Evolutionary conservation across 768 basidiomycete genomes (phyloP).

Genomic region (Suillus brevipes): DNA sequence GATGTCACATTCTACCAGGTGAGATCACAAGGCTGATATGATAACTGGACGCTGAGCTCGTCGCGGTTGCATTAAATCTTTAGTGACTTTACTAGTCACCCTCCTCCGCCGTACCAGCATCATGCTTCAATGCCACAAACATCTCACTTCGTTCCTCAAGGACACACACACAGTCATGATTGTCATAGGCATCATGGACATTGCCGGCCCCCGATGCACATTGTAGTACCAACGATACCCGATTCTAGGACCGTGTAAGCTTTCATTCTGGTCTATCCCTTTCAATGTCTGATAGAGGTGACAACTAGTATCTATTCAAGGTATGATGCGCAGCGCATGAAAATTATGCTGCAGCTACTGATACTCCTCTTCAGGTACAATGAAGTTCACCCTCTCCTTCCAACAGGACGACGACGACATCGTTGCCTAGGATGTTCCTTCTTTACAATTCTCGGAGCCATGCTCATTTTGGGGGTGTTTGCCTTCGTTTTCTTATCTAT

Average conservation of each 20-base stretch:
- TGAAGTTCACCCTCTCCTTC: neutral
- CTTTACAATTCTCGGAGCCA: neutral
- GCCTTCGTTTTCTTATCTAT: neutral
- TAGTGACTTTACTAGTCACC: neutral
- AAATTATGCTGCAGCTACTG: neutral
- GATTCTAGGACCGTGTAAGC: neutral
- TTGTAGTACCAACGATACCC: neutral
- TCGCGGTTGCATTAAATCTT: neutral
- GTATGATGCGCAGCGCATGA: neutral
- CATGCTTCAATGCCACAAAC: neutral
- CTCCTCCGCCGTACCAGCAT: constrained; percentile 2
- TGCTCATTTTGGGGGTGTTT: neutral
- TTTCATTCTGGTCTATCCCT: neutral
- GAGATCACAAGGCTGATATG: neutral
- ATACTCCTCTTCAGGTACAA: neutral
- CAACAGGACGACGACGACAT: neutral
- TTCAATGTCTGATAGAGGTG: neutral
- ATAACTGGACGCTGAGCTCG: neutral
- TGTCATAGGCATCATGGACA: neutral
- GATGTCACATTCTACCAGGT: neutral
- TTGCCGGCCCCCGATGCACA: neutral
- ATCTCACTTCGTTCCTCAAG: neutral
- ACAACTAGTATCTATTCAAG: neutral
- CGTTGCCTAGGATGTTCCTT: constrained; percentile 1
- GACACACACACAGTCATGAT: neutral